Evolutionary conservation across 1,139 yeast genomes (phyloP).

Genomic region (Pichia sp.): DNA sequence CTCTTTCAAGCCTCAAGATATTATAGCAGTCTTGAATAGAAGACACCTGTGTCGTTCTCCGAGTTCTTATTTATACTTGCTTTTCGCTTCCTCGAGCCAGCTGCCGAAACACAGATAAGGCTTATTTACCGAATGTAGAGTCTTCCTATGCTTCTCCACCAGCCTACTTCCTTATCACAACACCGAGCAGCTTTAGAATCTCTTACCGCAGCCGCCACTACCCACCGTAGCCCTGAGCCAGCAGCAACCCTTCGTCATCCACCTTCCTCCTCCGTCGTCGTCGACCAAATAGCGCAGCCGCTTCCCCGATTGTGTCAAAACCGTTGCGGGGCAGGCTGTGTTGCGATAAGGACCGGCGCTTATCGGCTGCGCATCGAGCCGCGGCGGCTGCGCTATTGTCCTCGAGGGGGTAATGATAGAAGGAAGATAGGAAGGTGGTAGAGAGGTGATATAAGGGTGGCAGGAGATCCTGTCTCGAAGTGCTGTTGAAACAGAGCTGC

Average conservation of each 20-base stretch:
- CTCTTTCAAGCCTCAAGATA: no score
- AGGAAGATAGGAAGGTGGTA: no score
- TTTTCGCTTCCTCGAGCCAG: no score
- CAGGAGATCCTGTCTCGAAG: no score
- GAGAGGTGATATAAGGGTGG: no score
- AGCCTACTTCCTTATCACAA: no score
- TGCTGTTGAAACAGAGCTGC: no score
- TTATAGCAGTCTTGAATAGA: no score
- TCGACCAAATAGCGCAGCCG: neutral
- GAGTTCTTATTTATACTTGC: neutral
- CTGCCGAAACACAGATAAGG: no score
- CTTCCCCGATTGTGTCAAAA: neutral
- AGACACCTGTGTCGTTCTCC: neutral
- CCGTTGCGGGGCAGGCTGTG: neutral
- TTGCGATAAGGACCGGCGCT: neutral
- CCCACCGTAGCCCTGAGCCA: neutral
- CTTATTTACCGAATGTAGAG: no score
- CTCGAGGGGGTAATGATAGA: neutral
- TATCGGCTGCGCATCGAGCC: neutral
- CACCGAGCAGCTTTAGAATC: neutral
- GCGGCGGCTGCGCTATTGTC: neutral
- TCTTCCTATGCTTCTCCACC: no score
- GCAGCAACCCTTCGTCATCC: neutral
- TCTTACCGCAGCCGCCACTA: neutral
- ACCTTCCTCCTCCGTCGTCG: neutral